These are phyloP conservation scores for Ophiostoma tasmaniense DNA, from an alignment of 2,329 filamentous ascomycete species.

Conservation along the genomic window DNA sequence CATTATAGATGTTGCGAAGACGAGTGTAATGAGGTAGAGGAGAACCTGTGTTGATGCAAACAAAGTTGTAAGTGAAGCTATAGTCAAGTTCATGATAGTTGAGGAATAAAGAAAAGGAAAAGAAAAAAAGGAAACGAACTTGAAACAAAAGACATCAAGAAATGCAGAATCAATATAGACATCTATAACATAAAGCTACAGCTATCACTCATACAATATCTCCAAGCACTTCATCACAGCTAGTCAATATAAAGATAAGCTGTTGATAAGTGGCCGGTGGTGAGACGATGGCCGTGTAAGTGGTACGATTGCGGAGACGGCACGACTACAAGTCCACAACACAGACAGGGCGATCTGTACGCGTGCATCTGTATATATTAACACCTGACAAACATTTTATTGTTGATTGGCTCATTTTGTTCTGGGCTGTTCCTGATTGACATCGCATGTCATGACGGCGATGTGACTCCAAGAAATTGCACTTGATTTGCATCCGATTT, in stretches of 20 bases:
- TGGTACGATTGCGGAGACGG: constrained; percentile 18
- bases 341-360: constrained; percentile 28
- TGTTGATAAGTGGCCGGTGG: not conserved
- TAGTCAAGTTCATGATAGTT: not conserved
- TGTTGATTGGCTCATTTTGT: not conserved
- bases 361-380: not conserved
- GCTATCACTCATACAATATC: not conserved
- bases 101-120: too few species aligned
- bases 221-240: not conserved
- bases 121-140: not conserved
- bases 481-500: not conserved
- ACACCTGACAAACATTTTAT: not conserved
- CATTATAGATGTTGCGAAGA: not conserved
- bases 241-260: not conserved
- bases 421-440: not conserved
- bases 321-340: not conserved
- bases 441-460: not conserved
- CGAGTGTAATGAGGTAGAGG: not conserved
- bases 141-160: not conserved
- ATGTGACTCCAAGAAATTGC: not conserved
- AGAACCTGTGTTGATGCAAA: not conserved
- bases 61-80: not conserved
- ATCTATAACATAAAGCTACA: not conserved
- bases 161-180: not conserved
- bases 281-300: not conserved